A percentile compares a stretch with the other conserved stretches of the same genome.
Conservation (phyloP, 495 filamentous ascomycete genomes). For the Podospora pseudopauciseta region DNA sequence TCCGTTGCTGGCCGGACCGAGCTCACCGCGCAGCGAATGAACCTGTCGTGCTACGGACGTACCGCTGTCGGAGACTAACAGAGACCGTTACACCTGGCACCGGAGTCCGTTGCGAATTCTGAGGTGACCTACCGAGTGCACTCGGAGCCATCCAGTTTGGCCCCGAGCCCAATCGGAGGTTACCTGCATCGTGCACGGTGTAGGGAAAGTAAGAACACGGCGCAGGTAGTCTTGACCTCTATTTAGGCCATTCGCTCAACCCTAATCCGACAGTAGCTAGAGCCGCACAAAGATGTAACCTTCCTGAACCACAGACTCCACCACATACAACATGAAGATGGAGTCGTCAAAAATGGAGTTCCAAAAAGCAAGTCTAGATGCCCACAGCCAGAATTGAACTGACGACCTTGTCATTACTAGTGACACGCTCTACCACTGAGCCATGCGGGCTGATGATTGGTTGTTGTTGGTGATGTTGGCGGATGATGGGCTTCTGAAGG, state of each 20-base stretch:
- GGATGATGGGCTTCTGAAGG: not conserved
- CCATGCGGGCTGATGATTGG: constrained; percentile 18
- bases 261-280: not conserved
- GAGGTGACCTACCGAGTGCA: not conserved
- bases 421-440: constrained; percentile 14
- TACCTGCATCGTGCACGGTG: constrained; percentile 10
- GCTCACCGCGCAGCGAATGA: not conserved
- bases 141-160: not conserved
- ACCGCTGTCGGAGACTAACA: not conserved
- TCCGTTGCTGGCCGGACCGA: not conserved
- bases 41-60: not conserved
- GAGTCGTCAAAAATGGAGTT: not conserved
- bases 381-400: constrained; percentile 19
- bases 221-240: not conserved
- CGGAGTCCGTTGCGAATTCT: not conserved
- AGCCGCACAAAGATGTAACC: not conserved
- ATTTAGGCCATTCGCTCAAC: not conserved
- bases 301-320: not conserved
- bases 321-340: not conserved
- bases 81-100: not conserved
- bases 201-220: not conserved
- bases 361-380: not conserved
- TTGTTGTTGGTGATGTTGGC: not conserved
- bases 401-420: constrained; percentile 19
- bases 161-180: not conserved